Conservation (phyloP, 371 early-diverging fungal species). For the Haplosporangium sp. region DNA sequence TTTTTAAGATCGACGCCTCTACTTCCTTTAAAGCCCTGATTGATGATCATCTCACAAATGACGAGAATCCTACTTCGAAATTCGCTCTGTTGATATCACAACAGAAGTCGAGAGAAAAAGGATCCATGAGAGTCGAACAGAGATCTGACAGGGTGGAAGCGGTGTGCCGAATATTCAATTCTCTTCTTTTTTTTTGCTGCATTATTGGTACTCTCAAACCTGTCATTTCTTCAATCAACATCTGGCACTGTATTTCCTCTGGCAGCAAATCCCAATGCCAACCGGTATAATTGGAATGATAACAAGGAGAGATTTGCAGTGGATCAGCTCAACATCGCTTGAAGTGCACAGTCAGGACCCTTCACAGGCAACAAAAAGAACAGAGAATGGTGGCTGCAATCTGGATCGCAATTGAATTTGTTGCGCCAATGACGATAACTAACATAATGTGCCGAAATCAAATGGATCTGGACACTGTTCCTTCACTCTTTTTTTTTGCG, state of each 20-base stretch:
- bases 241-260: too few relatives aligned
- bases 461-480: background rate
- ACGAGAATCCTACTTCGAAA: slow-evolving; percentile 24
- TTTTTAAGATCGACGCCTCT: background rate
- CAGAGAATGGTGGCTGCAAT: background rate
- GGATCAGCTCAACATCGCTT: too few relatives aligned
- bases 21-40: slow-evolving; percentile 19
- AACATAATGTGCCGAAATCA: slow-evolving; percentile 27
- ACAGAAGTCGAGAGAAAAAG: background rate
- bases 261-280: too few relatives aligned
- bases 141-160: slow-evolving; percentile 49
- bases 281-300: too few relatives aligned
- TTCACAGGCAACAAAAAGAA: too few relatives aligned
- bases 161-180: background rate
- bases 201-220: background rate
- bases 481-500: background rate
- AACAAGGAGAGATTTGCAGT: too few relatives aligned
- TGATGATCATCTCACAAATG: slow-evolving; percentile 49
- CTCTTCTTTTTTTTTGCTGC: background rate
- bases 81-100: background rate
- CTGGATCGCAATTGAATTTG: slow-evolving; percentile 15
- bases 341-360: too few relatives aligned
- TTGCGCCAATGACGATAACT: slow-evolving; percentile 52
- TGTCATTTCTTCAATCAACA: too few relatives aligned
- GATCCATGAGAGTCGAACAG: slow-evolving; percentile 53